Conservation (phyloP, 164 flowering plant genomes). For the Vitis amurensis region DNA sequence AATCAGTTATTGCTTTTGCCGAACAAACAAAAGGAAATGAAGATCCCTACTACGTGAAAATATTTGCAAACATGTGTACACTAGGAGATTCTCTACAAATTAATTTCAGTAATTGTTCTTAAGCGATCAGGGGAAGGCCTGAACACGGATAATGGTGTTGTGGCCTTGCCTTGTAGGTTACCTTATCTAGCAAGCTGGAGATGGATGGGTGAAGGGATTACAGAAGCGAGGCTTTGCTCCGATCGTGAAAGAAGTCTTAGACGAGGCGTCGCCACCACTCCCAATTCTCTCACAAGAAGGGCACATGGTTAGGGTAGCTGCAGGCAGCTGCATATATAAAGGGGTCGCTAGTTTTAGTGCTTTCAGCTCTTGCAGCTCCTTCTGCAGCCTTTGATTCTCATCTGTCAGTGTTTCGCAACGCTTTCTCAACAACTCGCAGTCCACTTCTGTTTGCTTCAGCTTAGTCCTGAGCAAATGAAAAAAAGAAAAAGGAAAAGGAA, state of each 20-base stretch:
- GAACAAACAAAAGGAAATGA: no score
- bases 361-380: conserved; percentile 42
- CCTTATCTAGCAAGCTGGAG: conserved; percentile 20
- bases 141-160: background rate
- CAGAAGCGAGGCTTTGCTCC: conserved; percentile 13
- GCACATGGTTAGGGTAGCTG: conserved; percentile 59
- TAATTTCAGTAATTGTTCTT: no score
- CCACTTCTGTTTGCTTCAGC: conserved; percentile 53
- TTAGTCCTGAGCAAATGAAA: conserved; percentile 29
- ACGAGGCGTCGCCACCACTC: conserved; percentile 6
- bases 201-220: conserved; percentile 14
- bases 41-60: no score
- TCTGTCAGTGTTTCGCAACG: conserved; percentile 39
- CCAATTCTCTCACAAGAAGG: conserved; percentile 57
- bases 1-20: no score
- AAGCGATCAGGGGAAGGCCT: no score
- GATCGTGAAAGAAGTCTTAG: background rate
- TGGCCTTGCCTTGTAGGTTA: background rate
- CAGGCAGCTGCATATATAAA: conserved; percentile 47
- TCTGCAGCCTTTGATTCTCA: conserved; percentile 41
- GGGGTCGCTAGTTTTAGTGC: conserved; percentile 22
- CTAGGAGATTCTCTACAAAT: no score
- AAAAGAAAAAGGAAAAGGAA: background rate
- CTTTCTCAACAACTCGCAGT: conserved; percentile 38
- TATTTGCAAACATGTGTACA: no score